Evolutionary conservation across 169 alveolate genomes (phyloP).

Genomic region (Prorocentrum cordatum): DNA sequence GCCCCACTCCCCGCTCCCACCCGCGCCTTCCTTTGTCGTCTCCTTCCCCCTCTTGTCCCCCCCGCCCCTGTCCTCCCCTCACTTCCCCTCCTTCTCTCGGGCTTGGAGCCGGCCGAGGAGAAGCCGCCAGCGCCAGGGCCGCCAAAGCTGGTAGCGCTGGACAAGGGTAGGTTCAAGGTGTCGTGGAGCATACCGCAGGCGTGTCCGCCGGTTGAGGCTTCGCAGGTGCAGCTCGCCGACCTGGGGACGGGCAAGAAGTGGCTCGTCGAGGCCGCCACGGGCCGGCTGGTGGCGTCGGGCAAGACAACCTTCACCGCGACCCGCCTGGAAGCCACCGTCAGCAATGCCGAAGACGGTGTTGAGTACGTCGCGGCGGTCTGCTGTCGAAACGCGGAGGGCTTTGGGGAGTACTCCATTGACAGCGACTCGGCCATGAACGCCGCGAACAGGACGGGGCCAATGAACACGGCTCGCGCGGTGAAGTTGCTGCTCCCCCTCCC

Average conservation of each 20-base stretch:
- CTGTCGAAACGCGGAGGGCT: slow-evolving; percentile 66
- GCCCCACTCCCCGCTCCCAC: too few relatives aligned
- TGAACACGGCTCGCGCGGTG: too few relatives aligned
- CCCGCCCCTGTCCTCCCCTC: too few relatives aligned
- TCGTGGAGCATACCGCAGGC: slow-evolving; percentile 36
- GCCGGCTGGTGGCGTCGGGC: slow-evolving; percentile 17
- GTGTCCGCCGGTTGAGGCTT: slow-evolving; percentile 25
- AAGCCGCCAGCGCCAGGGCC: slow-evolving; percentile 53
- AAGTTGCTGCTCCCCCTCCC: too few relatives aligned
- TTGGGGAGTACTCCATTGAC: slow-evolving; percentile 35
- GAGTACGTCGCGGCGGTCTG: slow-evolving; percentile 41
- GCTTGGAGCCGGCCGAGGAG: too few relatives aligned
- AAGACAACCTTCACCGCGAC: slow-evolving; percentile 27
- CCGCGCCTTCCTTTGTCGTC: too few relatives aligned
- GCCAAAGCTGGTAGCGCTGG: slow-evolving; percentile 21
- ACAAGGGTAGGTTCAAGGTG: slow-evolving; percentile 29
- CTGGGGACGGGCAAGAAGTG: slow-evolving; percentile 55
- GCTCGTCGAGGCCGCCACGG: slow-evolving; percentile 24
- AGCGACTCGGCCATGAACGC: neutral
- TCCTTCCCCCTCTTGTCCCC: too few relatives aligned
- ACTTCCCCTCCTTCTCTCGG: too few relatives aligned
- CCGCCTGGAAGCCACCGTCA: slow-evolving; percentile 24
- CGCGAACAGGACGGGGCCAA: too few relatives aligned
- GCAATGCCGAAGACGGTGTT: neutral
- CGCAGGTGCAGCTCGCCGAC: slow-evolving; percentile 55